A percentile compares a stretch with the other conserved stretches of the same genome.
phyloP scores from a whole-genome alignment of 2,329 filamentous ascomycete species.

The Fusarium anthophilum region DNA sequence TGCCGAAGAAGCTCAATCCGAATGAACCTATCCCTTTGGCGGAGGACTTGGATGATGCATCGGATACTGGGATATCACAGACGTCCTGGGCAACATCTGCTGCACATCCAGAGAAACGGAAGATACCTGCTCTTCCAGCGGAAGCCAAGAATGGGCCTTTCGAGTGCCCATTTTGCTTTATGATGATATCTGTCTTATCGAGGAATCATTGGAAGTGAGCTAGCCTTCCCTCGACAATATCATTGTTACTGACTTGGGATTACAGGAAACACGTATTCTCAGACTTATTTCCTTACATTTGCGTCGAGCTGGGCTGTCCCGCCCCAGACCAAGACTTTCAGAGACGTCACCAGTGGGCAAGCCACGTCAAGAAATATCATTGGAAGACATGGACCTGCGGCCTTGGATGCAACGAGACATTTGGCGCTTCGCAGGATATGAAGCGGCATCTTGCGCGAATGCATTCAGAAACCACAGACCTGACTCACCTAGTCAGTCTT shows the following conservation, averaged over 20 bases:
- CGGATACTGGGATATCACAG: neutral
- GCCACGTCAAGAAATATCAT: neutral
- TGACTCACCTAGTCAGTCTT: rapidly evolving
- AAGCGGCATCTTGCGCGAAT: rapidly evolving
- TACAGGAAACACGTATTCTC: neutral
- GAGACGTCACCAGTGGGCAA: neutral
- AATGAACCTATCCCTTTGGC: rapidly evolving
- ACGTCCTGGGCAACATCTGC: neutral
- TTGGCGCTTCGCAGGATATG: rapidly evolving
- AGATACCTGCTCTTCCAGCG: neutral
- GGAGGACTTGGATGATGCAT: rapidly evolving
- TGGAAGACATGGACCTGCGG: neutral
- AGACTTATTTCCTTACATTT: neutral
- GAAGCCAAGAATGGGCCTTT: neutral
- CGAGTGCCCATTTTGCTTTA: slow-evolving; percentile 8
- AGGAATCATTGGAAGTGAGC: neutral
- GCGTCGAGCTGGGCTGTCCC: neutral
- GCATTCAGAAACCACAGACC: rapidly evolving
- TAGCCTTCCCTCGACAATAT: rapidly evolving
- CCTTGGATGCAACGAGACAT: neutral
- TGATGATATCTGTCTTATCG: neutral
- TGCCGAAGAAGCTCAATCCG: rapidly evolving
- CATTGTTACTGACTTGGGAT: rapidly evolving
- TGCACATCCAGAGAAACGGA: rapidly evolving
- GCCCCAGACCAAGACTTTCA: neutral